Percentiles rank a stretch among this genome's conserved stretches.
Evolutionary conservation across 805 yeast species (phyloP).

Genomic region (Jamesozyma rosinii): DNA sequence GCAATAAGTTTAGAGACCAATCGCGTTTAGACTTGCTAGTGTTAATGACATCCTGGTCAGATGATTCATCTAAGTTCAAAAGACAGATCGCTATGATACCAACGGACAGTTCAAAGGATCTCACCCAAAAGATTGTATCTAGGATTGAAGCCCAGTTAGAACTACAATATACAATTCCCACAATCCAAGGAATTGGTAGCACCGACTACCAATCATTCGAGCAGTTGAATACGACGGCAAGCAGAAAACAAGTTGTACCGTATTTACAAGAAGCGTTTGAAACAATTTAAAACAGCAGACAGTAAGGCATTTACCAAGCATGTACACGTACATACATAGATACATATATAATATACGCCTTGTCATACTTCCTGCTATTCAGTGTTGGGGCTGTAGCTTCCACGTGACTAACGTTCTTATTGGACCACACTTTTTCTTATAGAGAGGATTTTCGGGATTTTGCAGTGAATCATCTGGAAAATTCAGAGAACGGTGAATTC

Average conservation of each 20-base stretch:
- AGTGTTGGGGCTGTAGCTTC: not conserved
- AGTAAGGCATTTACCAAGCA: not conserved
- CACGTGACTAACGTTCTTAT: not conserved
- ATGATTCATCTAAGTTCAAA: constrained; percentile 25
- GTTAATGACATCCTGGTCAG: constrained; percentile 41
- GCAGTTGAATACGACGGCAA: constrained; percentile 53
- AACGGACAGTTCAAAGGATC: constrained; percentile 10
- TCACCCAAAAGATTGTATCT: constrained; percentile 7
- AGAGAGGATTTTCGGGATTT: no score
- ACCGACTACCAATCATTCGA: constrained; percentile 19
- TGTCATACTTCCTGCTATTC: not conserved
- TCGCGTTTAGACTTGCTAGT: constrained; percentile 34
- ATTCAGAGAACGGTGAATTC: no score
- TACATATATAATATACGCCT: not conserved
- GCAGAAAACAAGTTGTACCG: constrained; percentile 86
- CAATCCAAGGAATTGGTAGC: not conserved
- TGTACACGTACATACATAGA: not conserved
- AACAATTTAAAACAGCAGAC: not conserved
- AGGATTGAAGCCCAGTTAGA: not conserved
- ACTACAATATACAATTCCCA: not conserved
- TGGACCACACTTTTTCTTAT: not conserved
- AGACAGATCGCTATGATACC: constrained; percentile 38
- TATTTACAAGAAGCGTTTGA: constrained; percentile 22
- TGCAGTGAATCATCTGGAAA: no score
- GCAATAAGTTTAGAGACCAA: constrained; percentile 21